Base-by-base conservation (phyloP, 495 filamentous ascomycete genomes). In the Letharia columbiana region DNA sequence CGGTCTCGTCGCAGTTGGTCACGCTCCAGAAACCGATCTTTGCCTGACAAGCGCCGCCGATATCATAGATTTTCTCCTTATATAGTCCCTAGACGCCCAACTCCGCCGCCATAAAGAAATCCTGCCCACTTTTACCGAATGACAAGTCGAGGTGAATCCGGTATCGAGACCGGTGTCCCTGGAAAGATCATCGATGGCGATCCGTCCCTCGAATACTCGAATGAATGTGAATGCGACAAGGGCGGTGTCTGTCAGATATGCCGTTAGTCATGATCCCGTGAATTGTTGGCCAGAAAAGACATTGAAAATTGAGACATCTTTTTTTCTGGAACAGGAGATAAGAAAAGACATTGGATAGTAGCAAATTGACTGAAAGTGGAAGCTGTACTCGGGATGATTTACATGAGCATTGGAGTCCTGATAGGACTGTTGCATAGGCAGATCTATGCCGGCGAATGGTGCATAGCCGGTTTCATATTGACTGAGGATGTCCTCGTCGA, bases 211-310 rank as follows among this genome's bases (percentile, higher is more conserved):
- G 90, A 92, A 71, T 87, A 86, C 68, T 92, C 89, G 76, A 89
- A 90, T 23, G 88, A 87, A 68, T 91, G 89, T 71, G 87, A 87
- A 71, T 92, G 89, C 71, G 89, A 90, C 72, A 95, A 84, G 72
- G 91, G 85, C 77, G 91, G 91, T 78, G 92, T 93, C 91, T 95
- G 82, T 71, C 73, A 76, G 69, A 72, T 60, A 45, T 69, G 65
- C 66, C 64, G 67, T 69, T 69, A 69, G 64, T 71, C 68, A 65
- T 65, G 40, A 59, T 57, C 52, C 50, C 13, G 60, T 49, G 28
- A 49, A 61, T 45, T 31, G 44, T 68, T 65, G 56, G 42, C 56
- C 58, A 54, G 20, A 11, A 15, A 60, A 65, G 50, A 64, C 8
- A 18, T 4, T 1, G 65, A 12, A 54, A 45, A 31, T 42, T 58